Percentiles rank a stretch among this genome's conserved stretches.
These are phyloP conservation scores for Diplotaxis tenuifolia DNA, from an alignment of 345 rosid genomes.

Conservation along the genomic window DNA sequence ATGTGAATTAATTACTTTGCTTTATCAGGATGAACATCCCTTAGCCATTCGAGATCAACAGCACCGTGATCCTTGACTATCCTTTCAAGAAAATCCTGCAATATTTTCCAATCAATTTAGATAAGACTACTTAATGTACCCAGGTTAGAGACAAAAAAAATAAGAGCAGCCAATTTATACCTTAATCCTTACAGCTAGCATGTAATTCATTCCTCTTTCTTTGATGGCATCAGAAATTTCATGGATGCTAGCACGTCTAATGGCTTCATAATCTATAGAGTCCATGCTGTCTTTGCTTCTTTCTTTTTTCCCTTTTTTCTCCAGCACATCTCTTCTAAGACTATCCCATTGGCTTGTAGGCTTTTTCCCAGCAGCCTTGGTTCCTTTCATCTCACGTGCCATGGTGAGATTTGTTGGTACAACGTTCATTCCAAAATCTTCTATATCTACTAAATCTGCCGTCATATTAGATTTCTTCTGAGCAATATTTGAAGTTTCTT, in stretches of 20 bases:
- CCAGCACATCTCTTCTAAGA: slow-evolving; percentile 56
- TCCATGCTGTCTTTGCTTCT: slow-evolving; percentile 58
- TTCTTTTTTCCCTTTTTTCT: slow-evolving; percentile 43
- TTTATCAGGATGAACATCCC: slow-evolving; percentile 69
- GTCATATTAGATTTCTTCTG: slow-evolving; percentile 26
- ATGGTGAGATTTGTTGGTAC: slow-evolving; percentile 24
- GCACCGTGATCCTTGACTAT: slow-evolving; percentile 68
- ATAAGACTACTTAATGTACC: neutral
- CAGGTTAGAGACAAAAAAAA: slow-evolving; percentile 5
- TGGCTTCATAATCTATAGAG: slow-evolving; percentile 80
- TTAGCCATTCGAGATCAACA: slow-evolving; percentile 87
- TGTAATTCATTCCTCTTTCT: slow-evolving; percentile 88
- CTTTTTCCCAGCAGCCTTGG: slow-evolving; percentile 42
- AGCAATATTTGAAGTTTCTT: slow-evolving; percentile 34
- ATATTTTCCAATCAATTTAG: slow-evolving; percentile 18
- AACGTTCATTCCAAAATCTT: slow-evolving; percentile 32
- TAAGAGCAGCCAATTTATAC: slow-evolving; percentile 36
- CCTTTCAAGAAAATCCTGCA: slow-evolving; percentile 83
- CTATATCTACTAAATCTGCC: slow-evolving; percentile 38
- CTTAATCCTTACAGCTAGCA: slow-evolving; percentile 87
- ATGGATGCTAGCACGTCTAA: slow-evolving; percentile 53
- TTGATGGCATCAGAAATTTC: slow-evolving; percentile 64
- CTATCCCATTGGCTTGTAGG: slow-evolving; percentile 71
- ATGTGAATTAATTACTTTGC: slow-evolving; percentile 59
- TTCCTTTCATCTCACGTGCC: slow-evolving; percentile 51